Evolutionary conservation across 2,329 filamentous ascomycete genomes (phyloP).

Genomic region (Botryosphaeria agaves): DNA sequence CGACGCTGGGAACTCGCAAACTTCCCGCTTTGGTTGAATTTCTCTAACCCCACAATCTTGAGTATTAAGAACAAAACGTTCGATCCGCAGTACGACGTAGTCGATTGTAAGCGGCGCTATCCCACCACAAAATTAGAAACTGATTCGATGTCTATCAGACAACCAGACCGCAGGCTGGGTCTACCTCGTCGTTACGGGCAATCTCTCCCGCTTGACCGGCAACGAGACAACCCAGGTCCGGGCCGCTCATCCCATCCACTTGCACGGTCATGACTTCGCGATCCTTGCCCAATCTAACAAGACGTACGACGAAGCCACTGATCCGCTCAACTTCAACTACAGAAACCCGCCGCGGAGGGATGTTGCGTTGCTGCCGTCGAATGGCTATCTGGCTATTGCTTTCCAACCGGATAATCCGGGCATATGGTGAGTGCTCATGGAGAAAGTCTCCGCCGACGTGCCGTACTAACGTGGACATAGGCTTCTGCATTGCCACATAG

Average conservation of each 20-base stretch:
- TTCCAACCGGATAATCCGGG: constrained; percentile 5
- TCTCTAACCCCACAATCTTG: constrained; percentile 10
- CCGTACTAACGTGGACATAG: too few relatives aligned
- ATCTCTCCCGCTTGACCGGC: constrained; percentile 3
- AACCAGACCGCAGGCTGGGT: constrained; percentile 9
- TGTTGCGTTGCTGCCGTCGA: constrained; percentile 1
- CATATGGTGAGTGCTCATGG: constrained; percentile 3
- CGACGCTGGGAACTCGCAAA: constrained; percentile 11
- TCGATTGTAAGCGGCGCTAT: constrained; percentile 6
- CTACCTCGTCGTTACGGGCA: constrained; percentile 12
- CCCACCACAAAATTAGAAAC: constrained; percentile 1
- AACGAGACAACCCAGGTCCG: constrained; percentile 5
- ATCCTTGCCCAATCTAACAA: constrained; percentile 9
- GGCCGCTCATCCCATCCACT: constrained; percentile 13
- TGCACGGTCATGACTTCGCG: constrained; percentile 14
- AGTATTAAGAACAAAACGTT: constrained; percentile 8
- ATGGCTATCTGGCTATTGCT: constrained; percentile 3
- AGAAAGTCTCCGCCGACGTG: too few relatives aligned
- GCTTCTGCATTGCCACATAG: constrained; percentile 1
- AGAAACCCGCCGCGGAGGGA: constrained; percentile 5
- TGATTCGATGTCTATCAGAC: not conserved
- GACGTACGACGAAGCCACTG: constrained; percentile 4
- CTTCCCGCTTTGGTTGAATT: constrained; percentile 11
- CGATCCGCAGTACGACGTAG: constrained; percentile 8
- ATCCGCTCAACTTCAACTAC: constrained; percentile 6